Evolutionary conservation across 345 rosid species (phyloP).

Genomic region (Ceriops zippeliana): DNA sequence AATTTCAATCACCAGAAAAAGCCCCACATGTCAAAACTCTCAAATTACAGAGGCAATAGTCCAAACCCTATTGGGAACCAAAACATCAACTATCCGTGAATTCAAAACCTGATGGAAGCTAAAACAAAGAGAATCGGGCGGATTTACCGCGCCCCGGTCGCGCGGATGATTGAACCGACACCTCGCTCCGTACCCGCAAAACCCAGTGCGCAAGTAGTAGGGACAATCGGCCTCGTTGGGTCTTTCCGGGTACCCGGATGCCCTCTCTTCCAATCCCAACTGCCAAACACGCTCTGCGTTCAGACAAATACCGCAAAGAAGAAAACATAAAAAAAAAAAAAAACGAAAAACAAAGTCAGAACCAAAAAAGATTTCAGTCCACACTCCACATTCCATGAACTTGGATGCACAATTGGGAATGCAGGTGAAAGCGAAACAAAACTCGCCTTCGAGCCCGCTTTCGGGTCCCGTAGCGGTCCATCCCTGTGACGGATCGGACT

Average conservation of each 20-base stretch:
- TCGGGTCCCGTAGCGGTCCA: constrained; percentile 61
- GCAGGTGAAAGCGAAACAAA: constrained; percentile 22
- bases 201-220: constrained; percentile 73
- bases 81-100: constrained; percentile 6
- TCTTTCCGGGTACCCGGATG: constrained; percentile 71
- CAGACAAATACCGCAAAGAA: constrained; percentile 15
- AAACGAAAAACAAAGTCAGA: background rate
- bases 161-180: constrained; percentile 98
- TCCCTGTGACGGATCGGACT: constrained; percentile 67
- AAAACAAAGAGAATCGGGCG: background rate
- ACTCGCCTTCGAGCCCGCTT: constrained; percentile 65
- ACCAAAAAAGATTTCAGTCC: constrained; percentile 15
- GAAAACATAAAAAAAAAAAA: no score
- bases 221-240: constrained; percentile 72
- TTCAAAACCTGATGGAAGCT: background rate
- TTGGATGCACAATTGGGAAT: background rate
- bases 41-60: constrained; percentile 1
- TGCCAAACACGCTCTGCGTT: constrained; percentile 72
- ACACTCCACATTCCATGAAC: constrained; percentile 5
- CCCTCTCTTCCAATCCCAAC: constrained; percentile 34
- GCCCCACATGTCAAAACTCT: background rate
- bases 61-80: constrained; percentile 1
- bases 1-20: no score
- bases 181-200: constrained; percentile 75
- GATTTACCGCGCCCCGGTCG: constrained; percentile 63